Evolutionary conservation across 805 yeast species (phyloP).

Genomic region (Maudiozyma turicensis): DNA sequence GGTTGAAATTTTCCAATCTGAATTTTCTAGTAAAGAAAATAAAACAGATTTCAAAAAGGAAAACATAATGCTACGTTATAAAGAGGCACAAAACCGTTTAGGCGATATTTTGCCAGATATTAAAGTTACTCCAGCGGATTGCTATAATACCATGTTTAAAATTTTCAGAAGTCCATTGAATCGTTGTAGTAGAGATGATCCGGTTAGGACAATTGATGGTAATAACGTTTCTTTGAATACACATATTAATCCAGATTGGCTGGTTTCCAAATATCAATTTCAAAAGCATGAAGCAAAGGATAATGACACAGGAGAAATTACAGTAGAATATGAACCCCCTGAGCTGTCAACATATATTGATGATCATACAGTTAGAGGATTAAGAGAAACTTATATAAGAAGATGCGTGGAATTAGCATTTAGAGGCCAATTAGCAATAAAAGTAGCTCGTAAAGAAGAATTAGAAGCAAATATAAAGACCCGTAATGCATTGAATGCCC

Average conservation of each 20-base stretch:
- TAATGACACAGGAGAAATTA: conserved; percentile 18
- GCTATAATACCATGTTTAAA: conserved; percentile 51
- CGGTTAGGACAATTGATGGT: conserved; percentile 45
- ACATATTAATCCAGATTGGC: conserved; percentile 45
- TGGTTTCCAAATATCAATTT: conserved; percentile 42
- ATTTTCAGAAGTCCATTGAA: conserved; percentile 60
- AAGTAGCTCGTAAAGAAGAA: conserved; percentile 7
- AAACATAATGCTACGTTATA: conserved; percentile 44
- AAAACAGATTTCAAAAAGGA: conserved; percentile 38
- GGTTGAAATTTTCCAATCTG: conserved; percentile 43
- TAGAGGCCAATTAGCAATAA: conserved; percentile 30
- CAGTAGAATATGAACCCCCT: conserved; percentile 39
- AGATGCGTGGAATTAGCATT: conserved; percentile 46
- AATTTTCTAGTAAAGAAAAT: conserved; percentile 38
- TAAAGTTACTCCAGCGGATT: conserved; percentile 45
- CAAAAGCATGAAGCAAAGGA: conserved; percentile 19
- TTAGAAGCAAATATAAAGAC: conserved; percentile 8
- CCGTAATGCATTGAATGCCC: conserved; percentile 21
- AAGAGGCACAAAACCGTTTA: conserved; percentile 26
- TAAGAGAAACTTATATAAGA: conserved; percentile 44
- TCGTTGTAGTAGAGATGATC: conserved; percentile 33
- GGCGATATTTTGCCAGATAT: conserved; percentile 17
- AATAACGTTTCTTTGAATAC: conserved; percentile 44
- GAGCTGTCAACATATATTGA: conserved; percentile 28
- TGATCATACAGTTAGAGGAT: conserved; percentile 25